Percentiles rank a stretch among this genome's conserved stretches.
These are phyloP conservation scores for Aspergillus bridgeri DNA, from an alignment of 495 filamentous ascomycete species.

Conservation along the genomic window DNA sequence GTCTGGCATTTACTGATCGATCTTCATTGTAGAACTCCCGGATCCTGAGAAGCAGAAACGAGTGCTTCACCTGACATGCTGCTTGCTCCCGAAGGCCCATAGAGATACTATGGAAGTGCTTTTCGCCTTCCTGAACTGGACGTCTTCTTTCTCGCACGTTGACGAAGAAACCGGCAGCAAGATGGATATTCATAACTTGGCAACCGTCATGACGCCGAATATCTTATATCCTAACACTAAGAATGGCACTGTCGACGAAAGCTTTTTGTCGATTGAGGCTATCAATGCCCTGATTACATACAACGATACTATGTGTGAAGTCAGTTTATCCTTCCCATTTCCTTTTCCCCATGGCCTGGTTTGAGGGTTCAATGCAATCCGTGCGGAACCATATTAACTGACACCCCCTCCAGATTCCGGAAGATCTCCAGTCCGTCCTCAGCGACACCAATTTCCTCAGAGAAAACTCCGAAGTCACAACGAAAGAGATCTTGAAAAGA, in stretches of 20 bases:
- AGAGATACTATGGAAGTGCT: slow-evolving; percentile 93
- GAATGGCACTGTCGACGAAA: slow-evolving; percentile 69
- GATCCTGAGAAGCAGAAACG: slow-evolving; percentile 80
- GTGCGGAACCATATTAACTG: slow-evolving; percentile 15
- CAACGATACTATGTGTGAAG: slow-evolving; percentile 95
- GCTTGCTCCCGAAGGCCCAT: slow-evolving; percentile 86
- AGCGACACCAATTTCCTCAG: slow-evolving; percentile 79
- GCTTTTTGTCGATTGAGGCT: slow-evolving; percentile 88
- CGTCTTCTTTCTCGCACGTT: slow-evolving; percentile 91
- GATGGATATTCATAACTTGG: slow-evolving; percentile 98
- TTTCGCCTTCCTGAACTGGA: slow-evolving; percentile 97
- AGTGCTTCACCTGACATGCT: slow-evolving; percentile 88
- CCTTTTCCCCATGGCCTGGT: slow-evolving; percentile 3
- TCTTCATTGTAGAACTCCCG: slow-evolving; percentile 57
- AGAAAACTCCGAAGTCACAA: slow-evolving; percentile 80
- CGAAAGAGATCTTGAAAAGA: slow-evolving; percentile 92
- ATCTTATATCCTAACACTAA: slow-evolving; percentile 76
- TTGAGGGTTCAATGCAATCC: background rate
- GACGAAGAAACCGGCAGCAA: slow-evolving; percentile 91
- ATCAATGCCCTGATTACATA: slow-evolving; percentile 84
- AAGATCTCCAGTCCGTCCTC: slow-evolving; percentile 82
- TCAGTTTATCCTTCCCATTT: slow-evolving; percentile 48
- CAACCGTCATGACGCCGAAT: slow-evolving; percentile 97
- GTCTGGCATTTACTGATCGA: slow-evolving; percentile 22
- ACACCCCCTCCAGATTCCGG: slow-evolving; percentile 68